Base-by-base conservation (phyloP, 129 eudicot genomes). In the carrot (Daucus carota) region DNA sequence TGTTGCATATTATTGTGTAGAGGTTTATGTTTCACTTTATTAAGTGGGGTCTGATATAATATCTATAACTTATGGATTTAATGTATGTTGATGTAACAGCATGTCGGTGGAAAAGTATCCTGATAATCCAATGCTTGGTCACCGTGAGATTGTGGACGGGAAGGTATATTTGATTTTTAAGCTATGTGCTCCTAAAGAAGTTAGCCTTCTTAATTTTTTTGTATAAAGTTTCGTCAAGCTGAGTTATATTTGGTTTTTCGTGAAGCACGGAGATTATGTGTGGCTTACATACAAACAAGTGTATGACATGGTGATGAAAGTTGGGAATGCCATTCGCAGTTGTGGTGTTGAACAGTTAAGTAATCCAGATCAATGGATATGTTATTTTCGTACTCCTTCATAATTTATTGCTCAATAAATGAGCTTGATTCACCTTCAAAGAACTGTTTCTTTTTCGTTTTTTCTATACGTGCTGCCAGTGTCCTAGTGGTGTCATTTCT, bases 81-180 rank as follows among this genome's bases (percentile, higher is more conserved):
- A 50, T 43, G 24, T 2, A 57, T 79, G 60, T 40, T 82, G 29
- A 69, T 86, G 66, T 62, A 71, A 38, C 91, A 93, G 98, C 75
- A 8, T 89, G 81, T 81, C 99, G 1, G 99, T 85, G 59, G 99
- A 94, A 77, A 94, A 87, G 48, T 86, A 89, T 81, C 96, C 97
- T 32, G 74, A 87, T 76, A 94, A 91, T 75, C 86, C 66, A n/a
- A 94, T 94, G 99, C 99, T 93, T 87, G 98, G 98, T 75, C 88
- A 78, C 22, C 96, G 97, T 76, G 90, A 91, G 76, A 62, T 88
- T 75, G 88, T 83, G 33, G 74, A 91, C 59, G 98, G 93, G 72
- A 91, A 94, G 99, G 99, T 94, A 91, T 75, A 66, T 46, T n/a
- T n/a, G n/a, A n/a, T n/a, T 60, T 38, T 17, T 8, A 41, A 42